Evolutionary conservation across 108 stramenopile species (phyloP).

Genomic region (Fragilaria radians): DNA sequence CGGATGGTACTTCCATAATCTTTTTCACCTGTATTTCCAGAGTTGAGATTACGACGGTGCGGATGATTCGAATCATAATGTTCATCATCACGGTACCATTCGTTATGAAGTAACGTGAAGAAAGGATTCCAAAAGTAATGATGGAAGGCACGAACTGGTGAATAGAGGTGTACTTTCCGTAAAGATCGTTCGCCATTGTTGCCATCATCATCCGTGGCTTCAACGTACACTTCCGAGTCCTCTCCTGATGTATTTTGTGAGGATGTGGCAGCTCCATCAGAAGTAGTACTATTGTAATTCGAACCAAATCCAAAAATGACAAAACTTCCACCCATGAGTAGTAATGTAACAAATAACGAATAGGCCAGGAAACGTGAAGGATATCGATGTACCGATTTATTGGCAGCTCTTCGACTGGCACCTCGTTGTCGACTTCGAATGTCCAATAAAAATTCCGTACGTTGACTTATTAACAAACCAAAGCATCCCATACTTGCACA

Average conservation of each 20-base stretch:
- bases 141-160: conserved; percentile 59
- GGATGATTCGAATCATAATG: conserved; percentile 16
- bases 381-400: conserved; percentile 1
- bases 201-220: neutral
- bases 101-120: conserved; percentile 29
- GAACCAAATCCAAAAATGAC: conserved; percentile 66
- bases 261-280: conserved; percentile 4
- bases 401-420: conserved; percentile 8
- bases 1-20: conserved; percentile 39
- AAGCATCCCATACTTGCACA: conserved; percentile 76
- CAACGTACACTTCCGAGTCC: conserved; percentile 5
- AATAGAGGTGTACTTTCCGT: conserved; percentile 4
- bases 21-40: conserved; percentile 4
- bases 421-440: conserved; percentile 66
- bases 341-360: conserved; percentile 41
- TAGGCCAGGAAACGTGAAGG: conserved; percentile 48
- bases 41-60: neutral
- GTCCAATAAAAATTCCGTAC: conserved; percentile 72
- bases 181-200: conserved; percentile 13
- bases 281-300: neutral
- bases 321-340: conserved; percentile 50
- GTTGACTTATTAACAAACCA: conserved; percentile 61
- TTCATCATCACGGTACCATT: conserved; percentile 38
- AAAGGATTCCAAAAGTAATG: conserved; percentile 61
- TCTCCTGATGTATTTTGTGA: conserved; percentile 6